phyloP scores from a whole-genome alignment of 805 yeast genomes.

The Candida insectorum region DNA sequence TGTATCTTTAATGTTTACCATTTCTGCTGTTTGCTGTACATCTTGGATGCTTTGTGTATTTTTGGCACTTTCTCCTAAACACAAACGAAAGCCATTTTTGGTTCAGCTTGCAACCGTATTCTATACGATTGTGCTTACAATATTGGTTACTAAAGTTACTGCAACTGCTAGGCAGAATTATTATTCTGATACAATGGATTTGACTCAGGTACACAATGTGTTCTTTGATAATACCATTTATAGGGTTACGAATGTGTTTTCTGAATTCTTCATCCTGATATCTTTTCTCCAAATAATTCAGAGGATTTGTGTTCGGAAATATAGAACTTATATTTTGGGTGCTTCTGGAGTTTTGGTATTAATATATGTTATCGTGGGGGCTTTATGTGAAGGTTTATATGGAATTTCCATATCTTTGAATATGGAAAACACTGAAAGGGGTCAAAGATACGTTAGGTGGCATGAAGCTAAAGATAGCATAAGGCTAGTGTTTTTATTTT shows the following conservation, averaged over 20 bases:
- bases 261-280: constrained; percentile 44
- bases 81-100: constrained; percentile 53
- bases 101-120: constrained; percentile 57
- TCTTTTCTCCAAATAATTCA: constrained; percentile 54
- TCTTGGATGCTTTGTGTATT: constrained; percentile 70
- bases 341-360: constrained; percentile 4
- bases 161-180: constrained; percentile 49
- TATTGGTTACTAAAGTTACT: constrained; percentile 46
- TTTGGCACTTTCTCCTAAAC: constrained; percentile 46
- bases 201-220: constrained; percentile 33
- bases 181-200: constrained; percentile 50
- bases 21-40: constrained; percentile 54
- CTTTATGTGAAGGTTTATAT: constrained; percentile 7
- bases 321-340: constrained; percentile 2
- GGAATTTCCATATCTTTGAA: neutral
- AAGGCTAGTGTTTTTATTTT: constrained; percentile 23
- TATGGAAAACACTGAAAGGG: neutral
- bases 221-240: constrained; percentile 37
- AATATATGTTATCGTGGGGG: constrained; percentile 3
- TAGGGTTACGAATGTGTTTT: constrained; percentile 37
- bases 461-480: constrained; percentile 21
- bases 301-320: constrained; percentile 16
- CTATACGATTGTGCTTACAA: constrained; percentile 53
- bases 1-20: constrained; percentile 48
- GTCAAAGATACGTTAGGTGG: constrained; percentile 12